Percentiles rank a stretch among this genome's conserved stretches.
These are phyloP conservation scores for Pestalotiopsis sp. DNA, from an alignment of 2,329 filamentous ascomycete genomes.

Conservation along the genomic window DNA sequence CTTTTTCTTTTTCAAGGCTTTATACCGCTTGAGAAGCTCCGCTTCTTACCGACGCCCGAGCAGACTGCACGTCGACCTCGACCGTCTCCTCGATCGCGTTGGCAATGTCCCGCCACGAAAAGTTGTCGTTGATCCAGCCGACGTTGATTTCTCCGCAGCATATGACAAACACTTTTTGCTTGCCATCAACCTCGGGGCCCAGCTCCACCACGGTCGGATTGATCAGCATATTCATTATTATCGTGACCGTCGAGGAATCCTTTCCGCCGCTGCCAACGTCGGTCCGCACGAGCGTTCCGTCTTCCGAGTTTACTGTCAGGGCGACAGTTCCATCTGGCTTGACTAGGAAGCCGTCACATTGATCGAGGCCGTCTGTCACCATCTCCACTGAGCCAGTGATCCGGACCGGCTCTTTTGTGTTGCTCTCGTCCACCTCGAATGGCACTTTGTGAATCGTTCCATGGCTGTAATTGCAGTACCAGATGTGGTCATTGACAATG, in stretches of 20 bases:
- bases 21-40: neutral
- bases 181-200: constrained; percentile 13
- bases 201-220: constrained; percentile 30
- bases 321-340: constrained; percentile 22
- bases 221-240: constrained; percentile 25
- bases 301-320: constrained; percentile 23
- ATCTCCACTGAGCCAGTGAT: constrained; percentile 22
- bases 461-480: constrained; percentile 29
- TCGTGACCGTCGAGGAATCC: constrained; percentile 16
- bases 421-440: constrained; percentile 18
- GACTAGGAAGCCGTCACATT: constrained; percentile 29
- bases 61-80: neutral
- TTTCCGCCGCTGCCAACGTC: neutral
- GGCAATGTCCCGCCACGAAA: constrained; percentile 26
- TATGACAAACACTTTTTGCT: constrained; percentile 27
- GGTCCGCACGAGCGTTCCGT: constrained; percentile 21
- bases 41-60: neutral
- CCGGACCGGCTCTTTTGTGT: constrained; percentile 16
- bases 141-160: constrained; percentile 33
- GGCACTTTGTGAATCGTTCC: constrained; percentile 28
- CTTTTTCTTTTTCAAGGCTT: neutral
- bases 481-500: constrained; percentile 23
- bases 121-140: constrained; percentile 28
- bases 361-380: constrained; percentile 24
- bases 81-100: constrained; percentile 23